These are phyloP conservation scores for Leccinum angustisporum DNA, from an alignment of 1,284 basidiomycete species.

Conservation along the genomic window DNA sequence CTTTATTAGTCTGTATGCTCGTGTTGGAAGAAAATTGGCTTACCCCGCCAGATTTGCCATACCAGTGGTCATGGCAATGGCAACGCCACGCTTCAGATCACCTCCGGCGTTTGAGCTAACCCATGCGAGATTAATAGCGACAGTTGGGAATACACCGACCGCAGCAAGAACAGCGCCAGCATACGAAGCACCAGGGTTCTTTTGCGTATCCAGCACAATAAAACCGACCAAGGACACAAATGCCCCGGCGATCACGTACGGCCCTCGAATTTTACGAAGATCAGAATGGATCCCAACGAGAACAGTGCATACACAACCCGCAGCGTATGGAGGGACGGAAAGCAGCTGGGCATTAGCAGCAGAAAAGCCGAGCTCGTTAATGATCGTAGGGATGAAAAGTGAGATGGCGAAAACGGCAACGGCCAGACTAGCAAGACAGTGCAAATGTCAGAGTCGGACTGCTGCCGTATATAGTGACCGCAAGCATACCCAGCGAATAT, in stretches of 20 bases:
- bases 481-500: constrained; percentile 45
- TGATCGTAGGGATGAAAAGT: constrained; percentile 59
- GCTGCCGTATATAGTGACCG: neutral
- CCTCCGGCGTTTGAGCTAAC: constrained; percentile 56
- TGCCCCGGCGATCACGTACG: constrained; percentile 42
- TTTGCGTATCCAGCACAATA: constrained; percentile 43
- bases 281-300: constrained; percentile 45
- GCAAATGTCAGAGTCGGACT: constrained; percentile 10
- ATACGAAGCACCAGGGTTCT: constrained; percentile 42
- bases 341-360: constrained; percentile 58
- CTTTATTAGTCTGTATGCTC: constrained; percentile 7
- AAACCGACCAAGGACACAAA: constrained; percentile 46
- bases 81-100: constrained; percentile 51
- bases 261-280: constrained; percentile 42
- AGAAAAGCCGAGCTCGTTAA: constrained; percentile 53
- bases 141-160: constrained; percentile 53
- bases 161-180: constrained; percentile 52
- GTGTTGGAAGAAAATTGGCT: constrained; percentile 1
- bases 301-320: constrained; percentile 44
- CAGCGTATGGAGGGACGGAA: constrained; percentile 52
- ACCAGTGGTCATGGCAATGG: constrained; percentile 54
- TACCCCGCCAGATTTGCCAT: constrained; percentile 54
- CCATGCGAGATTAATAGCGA: constrained; percentile 59
- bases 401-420: constrained; percentile 58
- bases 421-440: constrained; percentile 37